Percentiles rank a stretch among this genome's conserved stretches.
Evolutionary conservation across 345 rosid species (phyloP).

Genomic region (Salix koriyanagi): DNA sequence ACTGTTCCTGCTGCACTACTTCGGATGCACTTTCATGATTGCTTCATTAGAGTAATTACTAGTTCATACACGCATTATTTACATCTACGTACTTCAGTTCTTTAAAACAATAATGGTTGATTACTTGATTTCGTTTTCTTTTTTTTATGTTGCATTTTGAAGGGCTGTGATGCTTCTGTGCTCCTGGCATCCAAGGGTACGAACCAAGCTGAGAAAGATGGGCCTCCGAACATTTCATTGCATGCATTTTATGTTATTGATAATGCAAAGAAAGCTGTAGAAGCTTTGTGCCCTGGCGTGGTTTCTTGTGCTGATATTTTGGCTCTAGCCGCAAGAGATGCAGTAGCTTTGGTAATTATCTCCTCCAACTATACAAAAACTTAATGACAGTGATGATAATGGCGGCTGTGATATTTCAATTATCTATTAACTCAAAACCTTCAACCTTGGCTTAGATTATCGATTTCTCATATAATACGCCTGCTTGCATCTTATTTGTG

Average conservation of each 20-base stretch:
- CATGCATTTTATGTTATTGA: slow-evolving; percentile 87
- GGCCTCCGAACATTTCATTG: slow-evolving; percentile 82
- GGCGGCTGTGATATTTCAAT: background rate
- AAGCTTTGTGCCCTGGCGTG: slow-evolving; percentile 66
- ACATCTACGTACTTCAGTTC: too few relatives aligned
- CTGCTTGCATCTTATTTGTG: background rate
- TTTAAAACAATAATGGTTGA: background rate
- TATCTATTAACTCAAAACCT: background rate
- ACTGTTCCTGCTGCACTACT: slow-evolving; percentile 81
- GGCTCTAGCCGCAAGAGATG: slow-evolving; percentile 82
- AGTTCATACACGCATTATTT: too few relatives aligned
- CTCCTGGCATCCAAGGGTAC: slow-evolving; percentile 60
- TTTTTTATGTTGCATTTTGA: background rate
- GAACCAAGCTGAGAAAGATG: slow-evolving; percentile 77
- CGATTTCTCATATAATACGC: background rate
- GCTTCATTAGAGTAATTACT: slow-evolving; percentile 58
- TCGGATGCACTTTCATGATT: slow-evolving; percentile 87
- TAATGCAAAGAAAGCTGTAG: slow-evolving; percentile 70
- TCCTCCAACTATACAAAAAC: background rate
- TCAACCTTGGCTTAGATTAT: background rate
- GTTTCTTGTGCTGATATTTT: slow-evolving; percentile 91
- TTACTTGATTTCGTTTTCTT: background rate
- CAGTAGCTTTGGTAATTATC: slow-evolving; percentile 57
- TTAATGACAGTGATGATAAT: too few relatives aligned
- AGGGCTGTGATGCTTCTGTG: slow-evolving; percentile 95